Base-by-base conservation (phyloP, 2,329 filamentous ascomycete species). In the Ceratocystis smalleyi region DNA sequence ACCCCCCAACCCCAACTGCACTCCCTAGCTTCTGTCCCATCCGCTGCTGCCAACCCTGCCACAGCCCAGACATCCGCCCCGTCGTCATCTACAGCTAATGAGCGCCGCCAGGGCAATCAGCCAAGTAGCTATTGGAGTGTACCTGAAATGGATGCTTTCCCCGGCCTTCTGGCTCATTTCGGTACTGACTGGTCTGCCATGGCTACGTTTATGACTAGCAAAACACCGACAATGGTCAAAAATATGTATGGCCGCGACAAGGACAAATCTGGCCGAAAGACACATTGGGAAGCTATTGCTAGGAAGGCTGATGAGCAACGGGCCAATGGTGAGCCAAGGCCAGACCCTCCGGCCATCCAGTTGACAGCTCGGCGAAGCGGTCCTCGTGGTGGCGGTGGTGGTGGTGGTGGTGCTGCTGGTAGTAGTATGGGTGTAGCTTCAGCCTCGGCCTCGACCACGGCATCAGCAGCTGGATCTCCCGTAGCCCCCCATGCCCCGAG, bases 121-220 rank as follows among this genome's bases (percentile, higher is more conserved):
- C 83, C 86, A 15, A 90, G 87, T 1, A 92, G 88, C 73, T 94
- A 94, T 73, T 94, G 89, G 89, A 92, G 88, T 70, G 88, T 92
- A 24, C 87, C 86, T 1, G 89, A 94, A 74, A 81, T 86, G 64
- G 86, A 81, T 59, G 88, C 91, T 70, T 94, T 94, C 73, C 84
- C 86, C 43, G 81, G 79, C 64, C 79, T 90, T 65, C 77, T 94
- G 59, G 81, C 79, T 61, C 81, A 89, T 64, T 92, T 90, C 75
- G 89, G 89, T 65, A 89, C 86, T 17, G 88, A 94, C 71, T 94
- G 88, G 83, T 77, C 77, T 60, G 82, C 81, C 3, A 92, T 92
- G 73, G 86, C 89, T 49, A 79, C 79, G 62, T 84, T 89, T 69
- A 91, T 94, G 86, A 85, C 86, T 61, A 89, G 88, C 3, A 92